These are phyloP conservation scores for Xylariaceae sp. DNA, from an alignment of 2,329 filamentous ascomycete species.

Conservation along the genomic window DNA sequence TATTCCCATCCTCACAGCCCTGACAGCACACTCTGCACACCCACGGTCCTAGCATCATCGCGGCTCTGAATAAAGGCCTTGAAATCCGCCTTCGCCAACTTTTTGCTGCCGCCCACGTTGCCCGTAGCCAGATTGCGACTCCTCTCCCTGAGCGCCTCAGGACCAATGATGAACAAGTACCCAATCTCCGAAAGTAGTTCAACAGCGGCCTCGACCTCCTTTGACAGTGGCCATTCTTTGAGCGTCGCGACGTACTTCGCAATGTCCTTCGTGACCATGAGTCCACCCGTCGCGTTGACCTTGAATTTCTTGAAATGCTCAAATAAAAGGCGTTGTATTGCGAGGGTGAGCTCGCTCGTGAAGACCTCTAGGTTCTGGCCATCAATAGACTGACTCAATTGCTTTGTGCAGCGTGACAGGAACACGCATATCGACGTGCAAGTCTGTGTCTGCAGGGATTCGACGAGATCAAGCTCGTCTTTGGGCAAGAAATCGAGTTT, in stretches of 20 bases:
- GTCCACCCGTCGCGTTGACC: conserved; percentile 86
- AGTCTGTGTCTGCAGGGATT: conserved; percentile 80
- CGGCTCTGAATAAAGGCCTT: conserved; percentile 80
- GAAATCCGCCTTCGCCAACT: conserved; percentile 66
- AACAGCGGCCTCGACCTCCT: conserved; percentile 65
- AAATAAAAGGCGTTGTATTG: conserved; percentile 74
- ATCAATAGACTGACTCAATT: conserved; percentile 68
- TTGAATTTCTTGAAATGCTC: conserved; percentile 94
- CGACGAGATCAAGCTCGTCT: conserved; percentile 66
- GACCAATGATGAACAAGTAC: conserved; percentile 90
- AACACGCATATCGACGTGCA: conserved; percentile 82
- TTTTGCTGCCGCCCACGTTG: conserved; percentile 41
- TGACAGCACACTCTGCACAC: conserved; percentile 79
- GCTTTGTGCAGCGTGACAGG: conserved; percentile 63
- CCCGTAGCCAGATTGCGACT: conserved; percentile 56
- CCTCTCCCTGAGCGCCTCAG: conserved; percentile 71
- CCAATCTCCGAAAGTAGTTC: conserved; percentile 92
- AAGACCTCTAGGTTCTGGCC: conserved; percentile 82
- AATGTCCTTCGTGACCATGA: conserved; percentile 96
- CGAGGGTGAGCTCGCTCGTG: conserved; percentile 77
- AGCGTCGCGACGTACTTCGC: conserved; percentile 87
- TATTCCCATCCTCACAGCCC: conserved; percentile 44
- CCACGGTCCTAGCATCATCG: conserved; percentile 77
- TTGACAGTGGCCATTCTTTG: conserved; percentile 73
- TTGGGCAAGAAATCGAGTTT: conserved; percentile 88